Evolutionary conservation across 306 rosid species (phyloP), one percentile per base, ranked within the genome.

Genomic region (Vachellia collinsii): DNA sequence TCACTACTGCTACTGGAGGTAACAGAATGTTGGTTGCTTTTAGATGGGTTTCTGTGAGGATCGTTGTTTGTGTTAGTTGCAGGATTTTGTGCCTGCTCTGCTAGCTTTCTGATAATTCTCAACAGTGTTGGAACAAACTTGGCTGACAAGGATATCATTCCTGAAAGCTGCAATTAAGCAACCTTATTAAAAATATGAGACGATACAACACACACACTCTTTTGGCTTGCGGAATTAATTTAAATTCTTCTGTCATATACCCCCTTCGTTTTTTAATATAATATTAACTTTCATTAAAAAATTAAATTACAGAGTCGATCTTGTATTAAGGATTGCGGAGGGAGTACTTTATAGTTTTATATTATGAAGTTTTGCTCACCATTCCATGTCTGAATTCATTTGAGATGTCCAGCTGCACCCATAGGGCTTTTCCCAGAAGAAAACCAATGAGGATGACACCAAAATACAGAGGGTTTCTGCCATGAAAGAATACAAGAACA

Each of bases 391-490:
- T 88, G 81, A 96, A 96, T 89, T 89, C 94, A 9, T 87, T 88
- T 1, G 97, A 71, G 51, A 93, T 42, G 79, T 96, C 93, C 71
- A 96, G 89, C 84, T 96, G 99, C 83, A 92, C 94, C 97, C 98
- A 96, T 36, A 93, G 79, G 86, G 99, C 97, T 91, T 92, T 92
- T 29, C 75, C 0, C 41, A 96, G 92, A 73, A 96, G 88, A 82
- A 61, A 96, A 76, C 77, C 91, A 71, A 93, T 86, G 85, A 96
- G 93, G 85, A 96, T 85, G 59, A 93, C 78, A 41, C 89, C 80
- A 82, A 96, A 77, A 82, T 92, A 96, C 79, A 96, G 79, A 54
- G 99, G 99, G 81, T 96, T 96, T 89, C 99, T 96, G 98, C 88
- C 83, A 87, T 39, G 46, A 70, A 29, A 80, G 50, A 74, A 29